phyloP scores from a whole-genome alignment of 148 eudicot genomes.

The Pharnaceum exiguum region DNA sequence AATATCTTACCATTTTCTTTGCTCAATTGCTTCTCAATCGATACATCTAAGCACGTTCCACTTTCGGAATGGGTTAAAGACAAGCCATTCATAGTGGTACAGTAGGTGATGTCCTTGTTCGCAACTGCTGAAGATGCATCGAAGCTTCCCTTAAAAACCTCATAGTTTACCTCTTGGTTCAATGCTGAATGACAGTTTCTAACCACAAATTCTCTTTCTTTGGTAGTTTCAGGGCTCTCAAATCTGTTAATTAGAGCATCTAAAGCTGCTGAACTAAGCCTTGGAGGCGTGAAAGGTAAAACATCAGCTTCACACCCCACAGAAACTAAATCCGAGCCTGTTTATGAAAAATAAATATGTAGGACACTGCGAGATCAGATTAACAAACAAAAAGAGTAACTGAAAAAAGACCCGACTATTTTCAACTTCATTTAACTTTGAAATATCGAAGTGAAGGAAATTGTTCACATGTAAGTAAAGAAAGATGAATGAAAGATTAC shows the following conservation, averaged over 20 bases:
- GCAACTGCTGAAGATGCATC: too few species aligned
- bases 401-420: background rate
- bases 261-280: background rate
- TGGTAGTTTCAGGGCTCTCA: background rate
- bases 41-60: too few species aligned
- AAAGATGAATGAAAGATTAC: background rate
- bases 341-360: background rate
- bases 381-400: background rate
- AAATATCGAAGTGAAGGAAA: background rate
- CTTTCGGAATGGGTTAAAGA: too few species aligned
- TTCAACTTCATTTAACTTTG: background rate
- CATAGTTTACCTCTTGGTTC: too few species aligned
- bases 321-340: background rate
- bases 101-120: too few species aligned
- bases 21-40: too few species aligned
- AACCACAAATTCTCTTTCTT: too few species aligned
- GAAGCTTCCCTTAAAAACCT: too few species aligned
- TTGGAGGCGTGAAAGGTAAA: background rate
- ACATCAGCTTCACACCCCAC: background rate
- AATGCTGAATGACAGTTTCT: too few species aligned
- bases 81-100: too few species aligned
- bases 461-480: background rate
- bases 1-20: too few species aligned
- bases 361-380: background rate
- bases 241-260: background rate